Base-by-base conservation (phyloP, 1,284 basidiomycete genomes). In the Tilletia caries region DNA sequence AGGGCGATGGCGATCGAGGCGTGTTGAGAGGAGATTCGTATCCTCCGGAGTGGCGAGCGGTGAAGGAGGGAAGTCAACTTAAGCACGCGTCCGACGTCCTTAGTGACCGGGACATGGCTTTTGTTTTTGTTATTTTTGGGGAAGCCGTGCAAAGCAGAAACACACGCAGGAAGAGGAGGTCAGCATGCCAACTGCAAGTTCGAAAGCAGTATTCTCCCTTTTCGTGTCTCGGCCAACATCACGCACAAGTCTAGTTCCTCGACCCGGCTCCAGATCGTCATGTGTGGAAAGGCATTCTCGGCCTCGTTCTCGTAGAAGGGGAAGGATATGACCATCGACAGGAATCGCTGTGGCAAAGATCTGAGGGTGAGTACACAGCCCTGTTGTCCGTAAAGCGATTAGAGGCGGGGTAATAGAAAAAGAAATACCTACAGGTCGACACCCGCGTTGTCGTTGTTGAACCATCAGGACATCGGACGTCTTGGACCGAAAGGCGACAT, bases 221-320 rank as follows among this genome's bases (percentile, higher is more conserved):
- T n/a, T n/a, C n/a, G n/a, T n/a, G n/a, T n/a, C n/a, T n/a, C n/a
- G n/a, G n/a, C n/a, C n/a, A n/a, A n/a, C n/a, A n/a, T n/a, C n/a
- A n/a, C n/a, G n/a, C 75, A 77, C 18, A 79, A 70, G 46, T 81
- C 79, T 5, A 81, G 74, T 66, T 81, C 77, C 62, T 81, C 73
- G 2, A 78, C 77, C 8, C 77, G 67, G n/a, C 75, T 73, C 75
- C 77, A 80, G 54, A 79, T 71, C 32, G 73, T 66, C 77, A 81
- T 77, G 27, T 70, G 68, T 13, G 76, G 67, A 68, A 81, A 81
- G 3, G 77, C 70, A 3, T 73, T 74, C 13, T 74, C 75, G 37
- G 75, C 76, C 50, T 81, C 78, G 67, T 81, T 77, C 66, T 79
- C 79, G 58, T 73, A 79, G 65, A 81, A 62, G 1, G 79, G 79